These are phyloP conservation scores for Carex kokanica DNA, from an alignment of 176 grass and related monocot genomes.

Conservation along the genomic window DNA sequence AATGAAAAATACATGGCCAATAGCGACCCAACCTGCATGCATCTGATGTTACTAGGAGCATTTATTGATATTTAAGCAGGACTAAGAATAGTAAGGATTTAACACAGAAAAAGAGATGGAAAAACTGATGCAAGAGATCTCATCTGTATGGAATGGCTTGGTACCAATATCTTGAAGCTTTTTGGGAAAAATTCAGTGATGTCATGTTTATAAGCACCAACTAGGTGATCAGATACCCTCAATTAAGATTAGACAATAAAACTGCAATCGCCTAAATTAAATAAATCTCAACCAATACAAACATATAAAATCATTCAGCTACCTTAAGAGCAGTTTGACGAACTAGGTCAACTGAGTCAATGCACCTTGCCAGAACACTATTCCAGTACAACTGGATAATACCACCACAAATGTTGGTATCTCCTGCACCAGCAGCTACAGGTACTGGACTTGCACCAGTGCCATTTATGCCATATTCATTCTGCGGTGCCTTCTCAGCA, in stretches of 20 bases:
- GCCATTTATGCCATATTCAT: constrained; percentile 37
- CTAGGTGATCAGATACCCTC: neutral
- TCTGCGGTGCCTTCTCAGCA: constrained; percentile 39
- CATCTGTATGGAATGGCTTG: neutral
- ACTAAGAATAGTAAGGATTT: neutral
- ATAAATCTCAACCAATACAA: constrained; percentile 12
- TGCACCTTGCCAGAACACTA: constrained; percentile 83
- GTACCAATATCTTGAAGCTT: neutral
- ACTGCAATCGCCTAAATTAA: neutral
- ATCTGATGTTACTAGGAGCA: neutral
- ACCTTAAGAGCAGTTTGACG: constrained; percentile 89
- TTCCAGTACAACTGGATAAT: constrained; percentile 97
- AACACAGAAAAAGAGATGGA: neutral
- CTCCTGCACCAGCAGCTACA: constrained; percentile 96
- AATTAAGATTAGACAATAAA: neutral
- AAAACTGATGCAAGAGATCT: neutral
- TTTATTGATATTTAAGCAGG: neutral
- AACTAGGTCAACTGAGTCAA: constrained; percentile 79
- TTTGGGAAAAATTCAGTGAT: neutral
- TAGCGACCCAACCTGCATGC: neutral
- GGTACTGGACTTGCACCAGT: constrained; percentile 65
- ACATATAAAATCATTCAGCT: constrained; percentile 3
- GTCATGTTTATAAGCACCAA: neutral
- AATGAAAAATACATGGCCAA: constrained; percentile 10
- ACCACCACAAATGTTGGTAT: constrained; percentile 98